Conservation (phyloP, 768 basidiomycete genomes). For the Tricholoma hemisulphureum region DNA sequence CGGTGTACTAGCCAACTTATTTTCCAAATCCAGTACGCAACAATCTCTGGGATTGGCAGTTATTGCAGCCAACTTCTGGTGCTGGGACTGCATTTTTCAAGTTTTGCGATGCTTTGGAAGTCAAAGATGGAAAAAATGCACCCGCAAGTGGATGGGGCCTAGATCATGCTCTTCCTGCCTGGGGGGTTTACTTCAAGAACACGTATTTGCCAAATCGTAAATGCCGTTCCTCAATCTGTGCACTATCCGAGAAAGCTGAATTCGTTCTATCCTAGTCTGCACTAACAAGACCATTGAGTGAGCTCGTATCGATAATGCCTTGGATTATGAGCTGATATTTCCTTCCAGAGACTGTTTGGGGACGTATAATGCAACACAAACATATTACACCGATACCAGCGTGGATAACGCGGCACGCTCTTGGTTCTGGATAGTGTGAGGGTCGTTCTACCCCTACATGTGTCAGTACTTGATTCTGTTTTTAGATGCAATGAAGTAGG, state of each 20-base stretch:
- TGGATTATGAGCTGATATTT: background rate
- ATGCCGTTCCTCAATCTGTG: slow-evolving; percentile 19
- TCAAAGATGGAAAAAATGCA: slow-evolving; percentile 53
- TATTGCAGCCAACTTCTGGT: slow-evolving; percentile 50
- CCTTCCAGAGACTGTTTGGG: slow-evolving; percentile 39
- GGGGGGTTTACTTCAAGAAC: slow-evolving; percentile 57
- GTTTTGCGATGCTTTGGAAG: slow-evolving; percentile 70
- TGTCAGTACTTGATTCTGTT: slow-evolving; percentile 2
- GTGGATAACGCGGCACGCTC: slow-evolving; percentile 59
- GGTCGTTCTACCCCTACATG: slow-evolving; percentile 1
- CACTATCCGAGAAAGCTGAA: background rate
- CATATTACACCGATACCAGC: slow-evolving; percentile 52
- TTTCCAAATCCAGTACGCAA: slow-evolving; percentile 53
- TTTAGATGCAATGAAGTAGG: slow-evolving; percentile 70
- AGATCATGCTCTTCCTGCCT: slow-evolving; percentile 55
- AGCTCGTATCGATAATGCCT: slow-evolving; percentile 20
- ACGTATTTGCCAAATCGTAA: slow-evolving; percentile 47
- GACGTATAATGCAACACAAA: slow-evolving; percentile 37
- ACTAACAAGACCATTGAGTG: slow-evolving; percentile 46
- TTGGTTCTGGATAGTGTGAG: slow-evolving; percentile 72
- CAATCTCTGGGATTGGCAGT: slow-evolving; percentile 70
- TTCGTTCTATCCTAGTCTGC: slow-evolving; percentile 46
- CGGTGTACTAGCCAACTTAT: slow-evolving; percentile 40
- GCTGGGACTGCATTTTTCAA: slow-evolving; percentile 47
- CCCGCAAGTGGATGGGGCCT: slow-evolving; percentile 59